Base-by-base conservation (phyloP, 768 basidiomycete genomes). In the Russula earlei region DNA sequence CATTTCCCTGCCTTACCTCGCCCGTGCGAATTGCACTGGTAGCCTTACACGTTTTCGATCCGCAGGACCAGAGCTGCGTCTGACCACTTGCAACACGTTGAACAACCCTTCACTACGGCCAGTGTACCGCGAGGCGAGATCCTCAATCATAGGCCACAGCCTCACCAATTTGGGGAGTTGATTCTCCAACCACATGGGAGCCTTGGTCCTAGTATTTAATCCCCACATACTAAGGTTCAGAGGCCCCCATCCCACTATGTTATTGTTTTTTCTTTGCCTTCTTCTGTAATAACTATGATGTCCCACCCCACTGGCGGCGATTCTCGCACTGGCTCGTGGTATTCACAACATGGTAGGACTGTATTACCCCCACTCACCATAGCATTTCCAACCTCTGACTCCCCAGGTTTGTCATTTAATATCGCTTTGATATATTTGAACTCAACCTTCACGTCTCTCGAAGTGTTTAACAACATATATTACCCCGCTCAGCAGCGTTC, bases 341-440 rank as follows among this genome's bases (percentile, higher is more conserved):
- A 55, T 37, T 14, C 34, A 43, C 59, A 31, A 56, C 59, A 61
- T n/a, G n/a, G 62, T 62, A 62, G 55, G 59, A 60, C 52, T 38
- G 47, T n/a, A 40, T 55, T 62, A 37, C 59, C 62, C 44, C 60
- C 62, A 46, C 59, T 62, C 45, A 60, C 61, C 12, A 44, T 49
- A 56, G 55, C 55, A 5, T 56, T 62, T 44, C 61, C 58, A 36
- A 57, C 52, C 38, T 53, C 52, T 60, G 10, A 56, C 49, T 36
- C 52, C 48, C 54, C 59, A 62, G 61, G 61, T 62, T 56, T 38
- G 61, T 61, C 22, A 38, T 54, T 37, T 55, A 41, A 62, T 52
- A 40, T 50, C 41, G 15, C 45, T 60, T 36, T 47, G 47, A 53
- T 48, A 45, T n/a, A 42, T 50, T 22, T 29, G 50, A 48, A 50